Percentiles rank a stretch among this genome's conserved stretches.
Evolutionary conservation across 257 asterid genomes (phyloP).

Genomic region (Haberlea rhodopensis): DNA sequence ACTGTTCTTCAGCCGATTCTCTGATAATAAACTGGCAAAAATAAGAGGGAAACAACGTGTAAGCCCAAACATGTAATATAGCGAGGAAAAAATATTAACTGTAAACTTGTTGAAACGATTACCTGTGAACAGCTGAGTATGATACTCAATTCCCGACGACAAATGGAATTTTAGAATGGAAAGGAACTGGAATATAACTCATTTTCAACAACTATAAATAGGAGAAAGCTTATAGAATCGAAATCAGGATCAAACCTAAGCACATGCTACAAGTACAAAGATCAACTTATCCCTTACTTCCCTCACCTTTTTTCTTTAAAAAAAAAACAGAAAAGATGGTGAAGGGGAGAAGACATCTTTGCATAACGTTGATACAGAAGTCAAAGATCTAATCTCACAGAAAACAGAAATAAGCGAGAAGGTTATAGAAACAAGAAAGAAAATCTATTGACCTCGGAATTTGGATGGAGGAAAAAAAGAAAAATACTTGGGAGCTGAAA

Average conservation of each 20-base stretch:
- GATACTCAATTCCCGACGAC: slow-evolving; percentile 36
- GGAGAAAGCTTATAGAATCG: slow-evolving; percentile 11
- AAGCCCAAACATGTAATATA: background rate
- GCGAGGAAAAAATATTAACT: background rate
- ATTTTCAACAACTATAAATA: slow-evolving; percentile 19
- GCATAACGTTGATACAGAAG: slow-evolving; percentile 26
- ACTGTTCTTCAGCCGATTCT: background rate
- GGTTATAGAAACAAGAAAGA: slow-evolving; percentile 17
- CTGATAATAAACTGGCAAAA: background rate
- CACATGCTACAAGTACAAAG: slow-evolving; percentile 28
- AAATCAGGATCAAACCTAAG: slow-evolving; percentile 11
- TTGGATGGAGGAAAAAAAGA: background rate
- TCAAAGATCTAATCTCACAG: slow-evolving; percentile 27
- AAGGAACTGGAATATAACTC: slow-evolving; percentile 9
- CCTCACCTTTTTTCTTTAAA: slow-evolving; percentile 49
- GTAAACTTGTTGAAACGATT: background rate
- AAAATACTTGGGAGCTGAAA: background rate
- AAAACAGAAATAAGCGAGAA: slow-evolving; percentile 5
- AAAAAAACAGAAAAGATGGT: slow-evolving; percentile 60
- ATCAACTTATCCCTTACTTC: slow-evolving; percentile 34
- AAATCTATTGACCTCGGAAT: slow-evolving; percentile 2
- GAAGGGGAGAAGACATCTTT: slow-evolving; percentile 35
- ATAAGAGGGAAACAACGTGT: background rate
- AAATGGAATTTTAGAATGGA: slow-evolving; percentile 5
- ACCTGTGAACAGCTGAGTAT: slow-evolving; percentile 40